Base-by-base conservation (phyloP, 2,329 filamentous ascomycete genomes). In the Aphanocladium album region DNA sequence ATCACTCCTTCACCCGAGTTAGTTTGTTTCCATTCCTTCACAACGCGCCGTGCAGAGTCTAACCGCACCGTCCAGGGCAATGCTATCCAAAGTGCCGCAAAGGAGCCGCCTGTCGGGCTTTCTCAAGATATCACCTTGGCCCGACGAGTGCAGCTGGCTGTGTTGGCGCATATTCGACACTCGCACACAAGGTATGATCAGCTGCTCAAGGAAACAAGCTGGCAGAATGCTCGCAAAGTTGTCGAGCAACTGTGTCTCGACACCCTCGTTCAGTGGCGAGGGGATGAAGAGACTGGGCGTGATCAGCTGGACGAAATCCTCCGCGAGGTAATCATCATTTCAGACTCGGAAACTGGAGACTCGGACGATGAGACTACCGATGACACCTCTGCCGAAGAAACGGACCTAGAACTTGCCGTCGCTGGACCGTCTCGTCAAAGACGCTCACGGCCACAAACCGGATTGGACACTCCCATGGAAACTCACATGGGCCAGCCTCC, bases 221-320 rank as follows among this genome's bases (percentile, higher is more conserved):
- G 83, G 77, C 74, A 77, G 55, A 84, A 83, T 67, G 84, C 85
- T 57, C 79, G 86, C 63, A 86, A 81, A 72, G 79, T 80, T 45
- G 84, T 88, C 49, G 83, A 88, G 66, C 72, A 78, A 35, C 74
- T 85, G 16, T 88, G 86, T 64, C 75, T 88, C 50, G 85, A 88
- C 65, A 77, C 85, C 57, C 81, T 89, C 71, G 82, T 88, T 77
- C 88, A 88, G 81, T 89, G 86, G 86, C 85, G 86, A 75, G 86
- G 86, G 60, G 86, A 89, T 66, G 86, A 89, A 70, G 86, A 89
- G 70, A 88, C 82, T 19, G 86, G 86, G 27, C 82, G 85, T 53
- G 85, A 89, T 66, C 83, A 88, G 69, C 78, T 88, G 17, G 85
- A 88, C 62, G 85, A 88, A 68, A 87, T 88, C 61, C 75, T 88